Evolutionary conservation across 179 eudicot genomes (phyloP).

Genomic region (Nepenthes alata): DNA sequence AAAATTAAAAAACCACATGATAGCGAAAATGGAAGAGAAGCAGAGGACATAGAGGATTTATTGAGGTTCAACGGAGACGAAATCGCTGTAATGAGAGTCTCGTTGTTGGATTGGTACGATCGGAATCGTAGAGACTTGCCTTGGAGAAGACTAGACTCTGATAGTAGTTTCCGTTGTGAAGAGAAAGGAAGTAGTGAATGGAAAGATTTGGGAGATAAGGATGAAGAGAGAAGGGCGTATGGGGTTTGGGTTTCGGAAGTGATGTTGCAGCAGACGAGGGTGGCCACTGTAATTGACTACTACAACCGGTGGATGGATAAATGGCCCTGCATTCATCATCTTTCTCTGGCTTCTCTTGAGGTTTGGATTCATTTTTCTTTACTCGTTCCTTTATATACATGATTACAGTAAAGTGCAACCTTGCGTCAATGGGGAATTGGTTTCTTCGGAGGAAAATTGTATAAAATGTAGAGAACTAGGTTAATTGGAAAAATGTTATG

Average conservation of each 20-base stretch:
- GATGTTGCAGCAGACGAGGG: constrained; percentile 94
- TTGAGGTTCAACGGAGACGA: constrained; percentile 36
- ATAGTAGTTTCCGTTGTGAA: background rate
- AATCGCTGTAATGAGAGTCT: constrained; percentile 51
- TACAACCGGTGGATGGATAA: constrained; percentile 71
- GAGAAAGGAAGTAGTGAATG: background rate
- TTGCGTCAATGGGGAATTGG: too few relatives aligned
- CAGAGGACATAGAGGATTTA: constrained; percentile 62
- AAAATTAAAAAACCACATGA: background rate
- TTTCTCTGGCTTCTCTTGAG: constrained; percentile 74
- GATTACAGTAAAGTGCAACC: too few relatives aligned
- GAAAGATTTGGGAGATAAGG: constrained; percentile 14
- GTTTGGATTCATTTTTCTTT: constrained; percentile 14
- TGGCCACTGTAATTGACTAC: constrained; percentile 68
- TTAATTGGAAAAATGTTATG: background rate
- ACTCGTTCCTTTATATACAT: too few relatives aligned
- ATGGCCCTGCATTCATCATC: constrained; percentile 70
- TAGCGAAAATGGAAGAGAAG: background rate
- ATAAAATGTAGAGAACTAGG: background rate
- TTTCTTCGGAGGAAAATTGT: too few relatives aligned
- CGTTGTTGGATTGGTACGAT: constrained; percentile 73
- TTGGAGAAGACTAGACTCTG: constrained; percentile 46
- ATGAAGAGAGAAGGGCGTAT: constrained; percentile 52
- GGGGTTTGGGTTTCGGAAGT: constrained; percentile 98
- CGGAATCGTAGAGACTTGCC: constrained; percentile 68